A percentile compares a stretch with the other conserved stretches of the same genome.
Evolutionary conservation across 208 protist genomes (phyloP).

Genomic region (Jaenimonas drosophilae): DNA sequence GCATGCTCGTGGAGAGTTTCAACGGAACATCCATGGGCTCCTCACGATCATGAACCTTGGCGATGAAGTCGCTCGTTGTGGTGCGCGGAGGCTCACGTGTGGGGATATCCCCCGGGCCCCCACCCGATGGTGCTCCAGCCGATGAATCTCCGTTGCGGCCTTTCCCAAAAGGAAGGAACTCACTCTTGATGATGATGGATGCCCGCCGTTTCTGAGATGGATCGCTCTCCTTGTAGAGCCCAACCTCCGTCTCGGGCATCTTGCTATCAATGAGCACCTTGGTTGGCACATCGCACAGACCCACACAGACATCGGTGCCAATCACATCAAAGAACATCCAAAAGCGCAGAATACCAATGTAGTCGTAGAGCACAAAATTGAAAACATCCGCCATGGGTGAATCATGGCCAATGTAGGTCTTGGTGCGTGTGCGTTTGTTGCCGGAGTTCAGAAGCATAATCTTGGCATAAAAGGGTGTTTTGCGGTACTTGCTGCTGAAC

Average conservation of each 20-base stretch:
- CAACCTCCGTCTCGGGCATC: slow-evolving; percentile 20
- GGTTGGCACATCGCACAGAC: slow-evolving; percentile 30
- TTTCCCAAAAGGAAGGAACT: slow-evolving; percentile 27
- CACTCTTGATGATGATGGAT: slow-evolving; percentile 22
- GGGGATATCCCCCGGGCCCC: too few species aligned
- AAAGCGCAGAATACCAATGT: slow-evolving; percentile 29
- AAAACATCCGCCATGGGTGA: slow-evolving; percentile 34
- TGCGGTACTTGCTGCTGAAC: slow-evolving; percentile 40
- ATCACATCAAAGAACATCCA: slow-evolving; percentile 70
- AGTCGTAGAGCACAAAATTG: slow-evolving; percentile 56
- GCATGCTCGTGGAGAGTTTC: slow-evolving; percentile 6
- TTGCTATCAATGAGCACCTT: slow-evolving; percentile 27
- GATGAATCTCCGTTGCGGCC: too few species aligned
- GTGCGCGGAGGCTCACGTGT: slow-evolving; percentile 6
- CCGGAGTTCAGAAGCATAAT: slow-evolving; percentile 19
- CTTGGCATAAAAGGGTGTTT: slow-evolving; percentile 68
- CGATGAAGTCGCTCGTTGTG: slow-evolving; percentile 20
- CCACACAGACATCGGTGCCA: slow-evolving; percentile 41
- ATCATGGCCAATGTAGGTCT: slow-evolving; percentile 42
- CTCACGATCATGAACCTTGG: slow-evolving; percentile 3
- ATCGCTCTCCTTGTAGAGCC: slow-evolving; percentile 21
- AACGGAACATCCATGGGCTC: slow-evolving; percentile 10
- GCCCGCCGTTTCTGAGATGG: slow-evolving; percentile 20
- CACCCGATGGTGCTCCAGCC: too few species aligned
- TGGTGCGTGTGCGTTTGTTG: slow-evolving; percentile 29